These are phyloP conservation scores for Neurospora terricola DNA, from an alignment of 495 filamentous ascomycete genomes.

Conservation along the genomic window DNA sequence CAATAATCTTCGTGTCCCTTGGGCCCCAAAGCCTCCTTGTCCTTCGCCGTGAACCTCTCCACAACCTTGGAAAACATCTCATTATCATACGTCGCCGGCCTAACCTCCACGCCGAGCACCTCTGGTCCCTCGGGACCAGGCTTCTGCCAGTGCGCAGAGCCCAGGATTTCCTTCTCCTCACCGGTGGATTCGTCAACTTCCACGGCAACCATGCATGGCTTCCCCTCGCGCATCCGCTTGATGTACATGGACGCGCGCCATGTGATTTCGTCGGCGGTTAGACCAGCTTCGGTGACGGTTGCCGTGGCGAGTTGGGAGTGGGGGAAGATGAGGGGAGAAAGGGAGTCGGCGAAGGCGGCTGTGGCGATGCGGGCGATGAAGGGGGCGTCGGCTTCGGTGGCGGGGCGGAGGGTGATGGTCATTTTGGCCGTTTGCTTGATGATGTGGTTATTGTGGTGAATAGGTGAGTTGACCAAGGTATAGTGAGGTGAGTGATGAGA, in stretches of 20 bases:
- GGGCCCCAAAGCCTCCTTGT: neutral
- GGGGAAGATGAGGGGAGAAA: conserved; percentile 14
- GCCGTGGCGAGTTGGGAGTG: conserved; percentile 1
- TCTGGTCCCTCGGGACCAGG: neutral
- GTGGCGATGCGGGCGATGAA: conserved; percentile 8
- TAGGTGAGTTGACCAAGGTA: neutral
- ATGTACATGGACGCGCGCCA: conserved; percentile 10
- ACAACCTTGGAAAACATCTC: neutral
- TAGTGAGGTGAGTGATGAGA: neutral
- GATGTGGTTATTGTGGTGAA: neutral
- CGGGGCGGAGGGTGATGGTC: conserved; percentile 13
- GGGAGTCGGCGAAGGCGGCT: conserved; percentile 8
- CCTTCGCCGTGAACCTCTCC: neutral
- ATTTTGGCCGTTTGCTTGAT: neutral
- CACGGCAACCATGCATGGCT: conserved; percentile 12
- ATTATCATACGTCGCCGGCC: neutral
- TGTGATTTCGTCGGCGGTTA: conserved; percentile 4
- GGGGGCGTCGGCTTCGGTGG: conserved; percentile 6
- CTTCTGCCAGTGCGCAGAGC: conserved; percentile 18
- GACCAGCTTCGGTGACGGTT: neutral
- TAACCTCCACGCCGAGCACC: neutral
- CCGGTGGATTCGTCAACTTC: conserved; percentile 2
- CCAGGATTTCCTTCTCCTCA: conserved; percentile 4
- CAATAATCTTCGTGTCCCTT: neutral
- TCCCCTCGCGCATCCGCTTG: conserved; percentile 11